A percentile compares a stretch with the other conserved stretches of the same genome.
Conservation (phyloP, 352 stramenopile species). For the Phytophthora pisi region DNA sequence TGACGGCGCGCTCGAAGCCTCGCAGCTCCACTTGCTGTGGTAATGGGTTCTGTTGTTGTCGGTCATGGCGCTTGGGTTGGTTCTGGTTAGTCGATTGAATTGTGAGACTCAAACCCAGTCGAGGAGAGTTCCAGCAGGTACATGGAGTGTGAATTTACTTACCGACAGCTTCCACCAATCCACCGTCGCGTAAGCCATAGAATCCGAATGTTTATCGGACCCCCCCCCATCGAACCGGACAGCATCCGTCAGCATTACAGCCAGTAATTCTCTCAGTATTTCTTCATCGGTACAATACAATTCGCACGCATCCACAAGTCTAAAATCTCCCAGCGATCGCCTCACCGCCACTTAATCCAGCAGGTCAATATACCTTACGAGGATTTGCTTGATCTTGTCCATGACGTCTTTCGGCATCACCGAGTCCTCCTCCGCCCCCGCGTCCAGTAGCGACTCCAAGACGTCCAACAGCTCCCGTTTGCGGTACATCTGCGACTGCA, state of each 20-base stretch:
- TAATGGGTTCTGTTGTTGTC: neutral
- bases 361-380: slow-evolving; percentile 64
- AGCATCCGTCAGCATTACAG: neutral
- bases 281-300: neutral
- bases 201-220: too few species aligned
- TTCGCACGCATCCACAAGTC: neutral
- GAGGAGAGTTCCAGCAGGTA: too few species aligned
- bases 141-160: neutral
- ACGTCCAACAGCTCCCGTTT: slow-evolving; percentile 57
- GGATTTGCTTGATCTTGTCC: slow-evolving; percentile 45
- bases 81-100: neutral
- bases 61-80: neutral
- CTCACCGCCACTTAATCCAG: slow-evolving; percentile 48
- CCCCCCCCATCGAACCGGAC: too few species aligned
- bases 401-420: slow-evolving; percentile 40
- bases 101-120: neutral
- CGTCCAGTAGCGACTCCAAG: slow-evolving; percentile 55
- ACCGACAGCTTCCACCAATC: neutral
- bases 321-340: neutral
- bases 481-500: slow-evolving; percentile 59
- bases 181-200: neutral
- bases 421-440: slow-evolving; percentile 47
- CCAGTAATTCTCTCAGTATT: neutral
- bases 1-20: slow-evolving; percentile 40
- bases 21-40: slow-evolving; percentile 28